A percentile compares a stretch with the other conserved stretches of the same genome.
These are phyloP conservation scores for Streptanthus diversifolius DNA, from an alignment of 345 rosid species.

Conservation along the genomic window DNA sequence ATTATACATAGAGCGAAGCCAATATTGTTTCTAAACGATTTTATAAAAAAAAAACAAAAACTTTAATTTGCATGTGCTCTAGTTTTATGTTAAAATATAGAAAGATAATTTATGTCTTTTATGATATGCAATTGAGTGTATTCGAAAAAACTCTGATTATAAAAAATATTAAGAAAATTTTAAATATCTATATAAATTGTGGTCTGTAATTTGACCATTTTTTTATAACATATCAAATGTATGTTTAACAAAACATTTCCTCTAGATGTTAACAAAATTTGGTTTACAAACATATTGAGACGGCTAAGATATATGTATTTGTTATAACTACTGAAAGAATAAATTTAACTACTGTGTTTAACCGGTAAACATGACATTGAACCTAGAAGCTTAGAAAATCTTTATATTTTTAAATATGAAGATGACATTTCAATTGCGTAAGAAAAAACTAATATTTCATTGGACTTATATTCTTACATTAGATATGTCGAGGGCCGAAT, in stretches of 20 bases:
- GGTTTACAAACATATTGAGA: background rate
- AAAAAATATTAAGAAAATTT: too few relatives aligned
- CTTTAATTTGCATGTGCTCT: background rate
- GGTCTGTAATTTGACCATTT: background rate
- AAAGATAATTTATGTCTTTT: too few relatives aligned
- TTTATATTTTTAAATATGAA: background rate
- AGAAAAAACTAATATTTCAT: background rate
- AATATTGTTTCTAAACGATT: background rate
- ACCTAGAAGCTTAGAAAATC: background rate
- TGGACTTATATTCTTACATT: background rate
- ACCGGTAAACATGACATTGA: background rate
- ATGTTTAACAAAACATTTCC: background rate
- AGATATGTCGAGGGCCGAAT: constrained; percentile 11
- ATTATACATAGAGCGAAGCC: background rate
- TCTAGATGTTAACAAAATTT: background rate
- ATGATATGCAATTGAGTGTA: too few relatives aligned
- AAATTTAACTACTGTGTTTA: background rate
- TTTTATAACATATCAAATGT: background rate
- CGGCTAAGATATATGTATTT: too few relatives aligned
- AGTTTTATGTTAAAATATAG: too few relatives aligned
- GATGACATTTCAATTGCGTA: constrained; percentile 9
- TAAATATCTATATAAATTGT: too few relatives aligned
- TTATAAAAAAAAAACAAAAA: too few relatives aligned
- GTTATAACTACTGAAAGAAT: background rate
- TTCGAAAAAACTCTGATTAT: too few relatives aligned